Evolutionary conservation across 2,329 filamentous ascomycete species (phyloP), one percentile per base, ranked within the genome.

Genomic region (Cryoendolithus antarcticus): DNA sequence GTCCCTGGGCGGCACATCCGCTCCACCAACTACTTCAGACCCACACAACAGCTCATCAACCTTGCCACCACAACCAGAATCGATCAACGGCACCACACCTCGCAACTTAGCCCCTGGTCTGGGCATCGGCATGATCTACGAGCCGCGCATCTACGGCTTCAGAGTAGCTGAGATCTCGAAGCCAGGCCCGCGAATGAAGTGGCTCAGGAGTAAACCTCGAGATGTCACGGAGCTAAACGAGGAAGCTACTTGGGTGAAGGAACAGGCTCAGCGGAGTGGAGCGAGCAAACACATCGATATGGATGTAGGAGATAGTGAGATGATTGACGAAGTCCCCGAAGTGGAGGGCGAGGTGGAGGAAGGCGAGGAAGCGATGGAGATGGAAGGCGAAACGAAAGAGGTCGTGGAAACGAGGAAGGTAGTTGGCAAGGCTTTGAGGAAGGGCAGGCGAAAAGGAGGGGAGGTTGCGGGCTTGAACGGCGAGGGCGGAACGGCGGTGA

Each of bases 101-200:
- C 74, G 78, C 51, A 98, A 96, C 60, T 81, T 95, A 48, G 88
- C 82, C 1, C 88, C 91, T 0, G 86, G 86, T 1, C 71, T 98
- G 3, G 91, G 91, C 8, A 68, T 68, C 36, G 77, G 77, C 43
- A 86, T 79, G 59, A 85, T 95, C 53, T 96, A 96, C 63, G 86
- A 95, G 58, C 86, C 91, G 43, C 82, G 80, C 50, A 96, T 98
- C 59, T 98, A 96, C 63, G 91, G 91, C 24, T 98, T 98, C 67
- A 77, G 82, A 45, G 91, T 98, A 15, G 89, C 84, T 12, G 91
- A 96, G 62, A 72, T 88, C 42, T 85, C 91, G 32, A 77, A 83
- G 49, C 86, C 84, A 15, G 91, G 91, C 0, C 91, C 91, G 8
- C 75, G 91, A 44, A 98, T 98, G 91, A 86, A 88, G 59, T 98